phyloP scores from a whole-genome alignment of 768 basidiomycete species.

The Suillus decipiens region DNA sequence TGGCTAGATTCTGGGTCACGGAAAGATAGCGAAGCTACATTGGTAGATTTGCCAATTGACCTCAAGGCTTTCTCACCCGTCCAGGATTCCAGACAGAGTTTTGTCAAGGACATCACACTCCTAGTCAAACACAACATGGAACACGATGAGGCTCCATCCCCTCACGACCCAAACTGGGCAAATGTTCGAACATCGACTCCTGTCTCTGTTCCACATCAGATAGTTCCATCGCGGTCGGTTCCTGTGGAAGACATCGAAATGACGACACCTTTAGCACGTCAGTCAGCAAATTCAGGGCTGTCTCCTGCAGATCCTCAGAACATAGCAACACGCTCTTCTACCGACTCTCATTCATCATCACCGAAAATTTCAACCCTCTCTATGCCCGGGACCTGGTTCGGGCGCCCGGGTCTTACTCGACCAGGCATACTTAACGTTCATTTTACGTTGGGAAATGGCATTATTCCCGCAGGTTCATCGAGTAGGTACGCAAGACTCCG shows the following conservation, averaged over 20 bases:
- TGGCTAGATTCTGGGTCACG: conserved; percentile 21
- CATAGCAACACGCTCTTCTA: not conserved
- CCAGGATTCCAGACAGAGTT: not conserved
- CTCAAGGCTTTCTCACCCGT: not conserved
- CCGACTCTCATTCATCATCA: not conserved
- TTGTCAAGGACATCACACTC: too few species aligned
- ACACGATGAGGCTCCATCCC: not conserved
- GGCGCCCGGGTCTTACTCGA: conserved; percentile 18
- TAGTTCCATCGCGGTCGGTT: not conserved
- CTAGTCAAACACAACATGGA: not conserved
- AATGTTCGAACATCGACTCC: not conserved
- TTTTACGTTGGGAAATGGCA: conserved; percentile 21
- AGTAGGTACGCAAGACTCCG: not conserved
- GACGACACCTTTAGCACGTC: not conserved
- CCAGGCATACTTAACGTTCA: conserved; percentile 27
- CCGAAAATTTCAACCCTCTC: conserved; percentile 11
- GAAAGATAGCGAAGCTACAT: conserved; percentile 28
- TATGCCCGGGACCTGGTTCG: conserved; percentile 30
- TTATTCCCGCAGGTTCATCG: conserved; percentile 19
- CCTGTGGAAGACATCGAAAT: not conserved
- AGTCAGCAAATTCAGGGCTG: too few species aligned
- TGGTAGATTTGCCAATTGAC: conserved; percentile 19
- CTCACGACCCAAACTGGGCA: not conserved
- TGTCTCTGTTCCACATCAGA: not conserved
- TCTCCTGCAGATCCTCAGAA: not conserved